These are phyloP conservation scores for Trichoderma brevicompactum DNA, from an alignment of 2,329 filamentous ascomycete species.

Conservation along the genomic window DNA sequence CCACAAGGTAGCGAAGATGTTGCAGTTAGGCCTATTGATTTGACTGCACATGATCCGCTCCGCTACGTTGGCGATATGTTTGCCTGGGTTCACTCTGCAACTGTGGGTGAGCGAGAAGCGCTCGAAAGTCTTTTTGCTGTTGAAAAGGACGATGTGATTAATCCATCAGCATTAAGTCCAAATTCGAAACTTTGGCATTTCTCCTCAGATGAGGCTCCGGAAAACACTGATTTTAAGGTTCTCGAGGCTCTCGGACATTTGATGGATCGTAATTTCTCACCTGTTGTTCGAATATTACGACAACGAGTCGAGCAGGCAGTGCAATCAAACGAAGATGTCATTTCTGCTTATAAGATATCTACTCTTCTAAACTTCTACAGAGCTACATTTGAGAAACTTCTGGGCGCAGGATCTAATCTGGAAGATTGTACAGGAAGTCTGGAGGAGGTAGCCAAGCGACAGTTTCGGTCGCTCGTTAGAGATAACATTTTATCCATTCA, in stretches of 20 bases:
- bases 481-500: constrained; percentile 80
- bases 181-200: constrained; percentile 85
- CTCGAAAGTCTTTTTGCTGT: constrained; percentile 89
- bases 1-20: constrained; percentile 62
- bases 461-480: constrained; percentile 80
- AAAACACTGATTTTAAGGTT: constrained; percentile 71
- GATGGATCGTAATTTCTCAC: constrained; percentile 82
- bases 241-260: constrained; percentile 81
- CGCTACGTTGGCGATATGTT: constrained; percentile 97
- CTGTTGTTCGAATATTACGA: constrained; percentile 80
- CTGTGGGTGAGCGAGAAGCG: constrained; percentile 91
- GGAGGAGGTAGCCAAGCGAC: constrained; percentile 75
- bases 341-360: constrained; percentile 85
- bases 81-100: constrained; percentile 92
- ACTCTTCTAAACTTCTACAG: constrained; percentile 91
- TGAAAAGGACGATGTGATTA: constrained; percentile 80
- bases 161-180: constrained; percentile 77
- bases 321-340: constrained; percentile 87
- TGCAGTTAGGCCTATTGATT: constrained; percentile 85
- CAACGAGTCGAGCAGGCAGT: constrained; percentile 91
- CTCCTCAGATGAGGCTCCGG: constrained; percentile 60
- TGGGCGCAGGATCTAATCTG: constrained; percentile 71
- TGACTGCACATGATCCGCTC: constrained; percentile 87
- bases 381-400: constrained; percentile 78
- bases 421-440: constrained; percentile 70